Base-by-base conservation (phyloP, 2,329 filamentous ascomycete species). In the Leptosphaerulina australis region DNA sequence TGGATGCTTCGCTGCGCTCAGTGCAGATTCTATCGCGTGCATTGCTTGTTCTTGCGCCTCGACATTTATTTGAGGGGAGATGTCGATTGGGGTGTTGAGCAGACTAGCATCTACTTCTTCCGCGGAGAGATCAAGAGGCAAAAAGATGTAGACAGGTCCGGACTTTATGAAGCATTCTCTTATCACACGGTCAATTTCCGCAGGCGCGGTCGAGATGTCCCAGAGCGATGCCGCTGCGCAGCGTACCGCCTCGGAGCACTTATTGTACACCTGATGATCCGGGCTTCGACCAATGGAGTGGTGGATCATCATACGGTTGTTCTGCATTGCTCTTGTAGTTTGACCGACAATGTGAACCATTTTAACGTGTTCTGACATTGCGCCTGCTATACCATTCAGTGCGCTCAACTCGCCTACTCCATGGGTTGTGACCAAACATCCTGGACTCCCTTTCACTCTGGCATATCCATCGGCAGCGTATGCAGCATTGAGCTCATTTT, bases 391-490 rank as follows among this genome's bases (percentile, higher is more conserved):
- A 15, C 73, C 76, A 49, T 79, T 79, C 5, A 79, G 51, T 0
- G 77, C 76, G 30, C 70, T 75, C 4, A 79, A 58, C 55, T 79
- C 77, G 50, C 83, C 83, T 1, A 86, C 83, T 4, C 83, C 83
- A 59, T 84, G 84, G 0, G 83, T 84, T 0, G 83, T 86, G 24
- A 85, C 71, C 6, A 84, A 49, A 41, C 73, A 74, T 7, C 76
- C 76, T 3, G 74, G 73, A 5, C 80, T 67, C 5, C 79, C 79
- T 54, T 82, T 82, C 50, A 82, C 75, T 10, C 82, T 72, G 3
- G 79, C 77, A 56, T 85, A 85, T 2, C 81, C 83, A 55, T 85
- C 83, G 2, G 80, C 79, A 0, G 81, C 80, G 52, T 83, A 84
- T 2, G 74, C 80, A 3, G 79, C 79, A 55, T 84, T 84, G 37